Percentiles rank a stretch among this genome's conserved stretches.
These are phyloP conservation scores for Aspergillus leporis DNA, from an alignment of 495 filamentous ascomycete genomes.

Conservation along the genomic window DNA sequence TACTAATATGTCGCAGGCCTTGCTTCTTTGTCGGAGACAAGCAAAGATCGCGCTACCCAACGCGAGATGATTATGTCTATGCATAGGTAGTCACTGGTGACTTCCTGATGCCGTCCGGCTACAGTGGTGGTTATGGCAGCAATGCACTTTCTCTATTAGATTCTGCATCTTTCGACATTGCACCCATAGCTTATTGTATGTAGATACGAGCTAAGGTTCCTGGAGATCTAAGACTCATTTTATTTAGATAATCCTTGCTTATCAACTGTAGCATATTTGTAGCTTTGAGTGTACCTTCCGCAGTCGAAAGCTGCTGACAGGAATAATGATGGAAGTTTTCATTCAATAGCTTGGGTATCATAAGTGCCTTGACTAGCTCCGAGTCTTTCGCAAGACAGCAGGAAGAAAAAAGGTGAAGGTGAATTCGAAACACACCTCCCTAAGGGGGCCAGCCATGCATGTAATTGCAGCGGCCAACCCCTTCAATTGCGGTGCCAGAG, in stretches of 20 bases:
- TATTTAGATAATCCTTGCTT: not conserved
- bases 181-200: slow-evolving; percentile 13
- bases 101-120: not conserved
- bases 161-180: slow-evolving; percentile 6
- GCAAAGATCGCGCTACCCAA: slow-evolving; percentile 82
- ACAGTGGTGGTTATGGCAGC: not conserved
- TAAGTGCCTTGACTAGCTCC: slow-evolving; percentile 11
- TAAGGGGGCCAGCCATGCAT: too few relatives aligned
- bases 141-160: not conserved
- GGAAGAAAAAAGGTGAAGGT: not conserved
- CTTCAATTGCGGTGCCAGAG: not conserved
- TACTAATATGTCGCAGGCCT: slow-evolving; percentile 50
- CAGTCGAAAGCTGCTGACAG: not conserved
- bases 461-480: not conserved
- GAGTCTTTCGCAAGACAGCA: slow-evolving; percentile 1
- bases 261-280: not conserved
- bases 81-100: slow-evolving; percentile 33
- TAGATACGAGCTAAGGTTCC: slow-evolving; percentile 21
- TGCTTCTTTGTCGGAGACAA: slow-evolving; percentile 78
- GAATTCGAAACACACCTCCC: not conserved
- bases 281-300: not conserved
- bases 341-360: slow-evolving; percentile 36
- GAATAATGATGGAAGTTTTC: not conserved
- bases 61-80: slow-evolving; percentile 76
- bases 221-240: slow-evolving; percentile 19